phyloP scores from a whole-genome alignment of 192 early-diverging fungal species.

The Helicostylum pulchrum region DNA sequence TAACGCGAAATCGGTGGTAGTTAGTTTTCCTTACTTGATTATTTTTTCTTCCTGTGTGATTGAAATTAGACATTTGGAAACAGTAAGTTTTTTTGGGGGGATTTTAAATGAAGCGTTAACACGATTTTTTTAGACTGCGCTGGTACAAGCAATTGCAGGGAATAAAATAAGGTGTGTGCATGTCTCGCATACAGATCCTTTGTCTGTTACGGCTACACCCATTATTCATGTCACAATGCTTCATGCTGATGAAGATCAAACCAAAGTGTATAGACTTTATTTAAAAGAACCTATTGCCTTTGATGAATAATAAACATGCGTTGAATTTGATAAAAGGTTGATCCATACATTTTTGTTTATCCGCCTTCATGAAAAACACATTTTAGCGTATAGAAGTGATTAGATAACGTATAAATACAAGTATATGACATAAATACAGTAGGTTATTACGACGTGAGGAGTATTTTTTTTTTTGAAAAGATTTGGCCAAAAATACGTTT shows the following conservation, averaged over 20 bases:
- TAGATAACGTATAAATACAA: too few relatives aligned
- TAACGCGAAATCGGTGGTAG: not conserved
- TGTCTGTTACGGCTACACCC: not conserved
- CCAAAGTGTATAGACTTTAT: conserved; percentile 11
- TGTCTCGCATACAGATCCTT: not conserved
- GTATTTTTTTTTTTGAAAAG: too few relatives aligned
- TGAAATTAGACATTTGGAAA: conserved; percentile 22
- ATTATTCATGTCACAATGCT: conserved; percentile 19
- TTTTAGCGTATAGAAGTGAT: too few relatives aligned
- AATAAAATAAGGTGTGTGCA: conserved; percentile 24
- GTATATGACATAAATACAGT: too few relatives aligned
- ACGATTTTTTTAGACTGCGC: conserved; percentile 12
- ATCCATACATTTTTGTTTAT: too few relatives aligned
- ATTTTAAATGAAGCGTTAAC: not conserved
- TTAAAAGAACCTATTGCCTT: conserved; percentile 5
- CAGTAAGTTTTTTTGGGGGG: conserved; percentile 16
- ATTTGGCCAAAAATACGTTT: too few relatives aligned
- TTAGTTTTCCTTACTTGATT: conserved; percentile 18
- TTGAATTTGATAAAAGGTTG: too few relatives aligned
- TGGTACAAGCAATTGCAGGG: conserved; percentile 23
- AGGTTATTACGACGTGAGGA: too few relatives aligned
- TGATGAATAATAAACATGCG: not conserved
- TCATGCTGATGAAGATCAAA: conserved; percentile 10
- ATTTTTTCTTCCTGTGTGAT: conserved; percentile 18
- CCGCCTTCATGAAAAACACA: not conserved